Percentiles rank a stretch among this genome's conserved stretches.
Evolutionary conservation across 164 flowering plant genomes (phyloP).

Genomic region (Houttuynia cordata): DNA sequence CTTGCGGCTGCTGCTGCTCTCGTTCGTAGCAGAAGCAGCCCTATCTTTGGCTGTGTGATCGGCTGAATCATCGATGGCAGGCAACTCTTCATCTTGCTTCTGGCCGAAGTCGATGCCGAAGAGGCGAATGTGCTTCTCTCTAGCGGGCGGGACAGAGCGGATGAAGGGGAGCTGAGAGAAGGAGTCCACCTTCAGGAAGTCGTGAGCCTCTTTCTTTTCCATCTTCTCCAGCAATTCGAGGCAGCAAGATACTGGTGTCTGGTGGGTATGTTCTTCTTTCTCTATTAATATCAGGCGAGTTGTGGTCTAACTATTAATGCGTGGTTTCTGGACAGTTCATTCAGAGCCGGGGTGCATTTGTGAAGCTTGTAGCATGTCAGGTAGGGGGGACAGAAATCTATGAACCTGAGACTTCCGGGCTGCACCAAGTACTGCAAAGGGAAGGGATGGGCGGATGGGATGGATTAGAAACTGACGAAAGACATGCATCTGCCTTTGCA

Average conservation of each 20-base stretch:
- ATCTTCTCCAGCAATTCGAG: not conserved
- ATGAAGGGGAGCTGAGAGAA: conserved; percentile 77
- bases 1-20: too few relatives aligned
- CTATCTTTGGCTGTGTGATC: not conserved
- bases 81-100: not conserved
- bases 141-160: conserved; percentile 42
- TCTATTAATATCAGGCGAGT: not conserved
- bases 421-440: not conserved
- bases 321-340: not conserved
- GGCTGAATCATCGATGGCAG: too few relatives aligned
- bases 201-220: conserved; percentile 45
- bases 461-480: too few relatives aligned
- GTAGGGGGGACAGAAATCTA: too few relatives aligned
- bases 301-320: not conserved
- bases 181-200: conserved; percentile 34
- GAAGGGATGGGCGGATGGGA: too few relatives aligned
- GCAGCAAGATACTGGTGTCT: not conserved
- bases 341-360: too few relatives aligned
- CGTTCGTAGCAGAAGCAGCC: too few relatives aligned
- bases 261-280: not conserved
- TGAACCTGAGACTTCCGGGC: too few relatives aligned
- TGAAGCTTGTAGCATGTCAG: too few relatives aligned
- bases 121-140: conserved; percentile 60
- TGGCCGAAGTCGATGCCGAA: conserved; percentile 66
- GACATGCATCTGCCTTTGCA: not conserved